phyloP scores from a whole-genome alignment of 352 stramenopile species.

The Globisporangium nunn region DNA sequence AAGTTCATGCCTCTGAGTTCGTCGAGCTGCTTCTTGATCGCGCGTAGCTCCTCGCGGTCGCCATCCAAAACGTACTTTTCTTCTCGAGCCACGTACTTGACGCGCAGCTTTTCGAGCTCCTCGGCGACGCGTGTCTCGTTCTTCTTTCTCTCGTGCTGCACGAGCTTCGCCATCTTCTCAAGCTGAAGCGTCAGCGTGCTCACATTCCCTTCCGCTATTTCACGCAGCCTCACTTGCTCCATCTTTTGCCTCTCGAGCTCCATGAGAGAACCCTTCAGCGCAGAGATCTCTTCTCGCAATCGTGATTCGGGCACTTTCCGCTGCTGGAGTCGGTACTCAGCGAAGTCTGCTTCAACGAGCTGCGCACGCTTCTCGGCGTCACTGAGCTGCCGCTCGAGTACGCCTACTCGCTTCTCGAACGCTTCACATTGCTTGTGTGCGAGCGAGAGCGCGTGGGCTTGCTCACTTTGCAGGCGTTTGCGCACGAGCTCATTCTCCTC shows the following conservation, averaged over 20 bases:
- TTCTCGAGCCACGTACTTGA: slow-evolving; percentile 76
- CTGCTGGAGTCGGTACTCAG: slow-evolving; percentile 63
- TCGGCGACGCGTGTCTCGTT: slow-evolving; percentile 50
- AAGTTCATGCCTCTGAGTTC: slow-evolving; percentile 51
- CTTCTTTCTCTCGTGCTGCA: slow-evolving; percentile 64
- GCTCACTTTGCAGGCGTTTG: slow-evolving; percentile 57
- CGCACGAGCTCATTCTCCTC: slow-evolving; percentile 56
- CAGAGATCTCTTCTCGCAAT: slow-evolving; percentile 65
- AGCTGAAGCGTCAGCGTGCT: slow-evolving; percentile 43
- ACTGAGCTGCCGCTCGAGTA: slow-evolving; percentile 36
- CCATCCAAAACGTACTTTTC: slow-evolving; percentile 75
- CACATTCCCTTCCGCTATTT: slow-evolving; percentile 29
- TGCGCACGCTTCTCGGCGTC: slow-evolving; percentile 37
- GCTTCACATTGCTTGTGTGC: slow-evolving; percentile 48
- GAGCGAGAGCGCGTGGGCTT: slow-evolving; percentile 40
- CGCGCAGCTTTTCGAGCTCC: slow-evolving; percentile 70
- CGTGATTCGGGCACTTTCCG: slow-evolving; percentile 62
- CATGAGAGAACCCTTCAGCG: slow-evolving; percentile 39
- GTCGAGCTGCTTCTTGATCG: slow-evolving; percentile 80
- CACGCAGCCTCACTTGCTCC: slow-evolving; percentile 24
- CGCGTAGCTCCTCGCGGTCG: slow-evolving; percentile 68
- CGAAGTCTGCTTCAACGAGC: slow-evolving; percentile 64
- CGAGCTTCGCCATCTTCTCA: slow-evolving; percentile 41
- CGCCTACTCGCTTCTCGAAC: slow-evolving; percentile 31
- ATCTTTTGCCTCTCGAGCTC: slow-evolving; percentile 64